These are phyloP conservation scores for Galerina marginata DNA, from an alignment of 768 basidiomycete species.

Conservation along the genomic window DNA sequence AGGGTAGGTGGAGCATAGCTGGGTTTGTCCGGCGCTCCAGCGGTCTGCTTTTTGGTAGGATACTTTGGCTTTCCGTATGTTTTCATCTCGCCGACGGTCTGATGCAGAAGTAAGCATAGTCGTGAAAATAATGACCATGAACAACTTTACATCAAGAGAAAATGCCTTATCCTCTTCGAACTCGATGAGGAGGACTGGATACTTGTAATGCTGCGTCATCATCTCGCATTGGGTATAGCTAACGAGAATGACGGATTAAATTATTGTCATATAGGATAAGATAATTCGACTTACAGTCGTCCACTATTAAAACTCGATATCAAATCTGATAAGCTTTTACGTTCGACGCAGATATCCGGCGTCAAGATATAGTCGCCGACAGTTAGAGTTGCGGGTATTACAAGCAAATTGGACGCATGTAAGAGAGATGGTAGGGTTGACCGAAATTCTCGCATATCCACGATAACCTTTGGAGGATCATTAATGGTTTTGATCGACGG, in stretches of 20 bases:
- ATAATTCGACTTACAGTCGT: constrained; percentile 69
- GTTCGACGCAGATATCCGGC: constrained; percentile 94
- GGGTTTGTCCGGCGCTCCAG: constrained; percentile 31
- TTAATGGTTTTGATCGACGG: not conserved
- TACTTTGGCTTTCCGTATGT: constrained; percentile 72
- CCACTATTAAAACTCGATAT: constrained; percentile 95
- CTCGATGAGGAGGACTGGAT: constrained; percentile 91
- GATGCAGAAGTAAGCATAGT: not conserved
- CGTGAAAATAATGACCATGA: not conserved
- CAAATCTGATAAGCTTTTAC: constrained; percentile 93
- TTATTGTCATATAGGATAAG: not conserved
- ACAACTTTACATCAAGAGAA: constrained; percentile 71
- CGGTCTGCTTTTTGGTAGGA: constrained; percentile 54
- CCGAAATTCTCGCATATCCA: constrained; percentile 96
- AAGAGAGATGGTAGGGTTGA: constrained; percentile 90
- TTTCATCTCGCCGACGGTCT: constrained; percentile 73
- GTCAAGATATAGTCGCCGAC: constrained; percentile 97
- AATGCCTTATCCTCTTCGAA: constrained; percentile 98
- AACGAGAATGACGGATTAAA: not conserved
- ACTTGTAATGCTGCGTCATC: constrained; percentile 96
- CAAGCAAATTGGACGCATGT: constrained; percentile 78
- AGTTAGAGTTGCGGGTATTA: constrained; percentile 91
- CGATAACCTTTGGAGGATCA: constrained; percentile 69
- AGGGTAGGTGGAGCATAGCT: constrained; percentile 56
- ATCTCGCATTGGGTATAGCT: constrained; percentile 97